Conservation (phyloP, 345 rosid species). For the Citrus hindsii region DNA sequence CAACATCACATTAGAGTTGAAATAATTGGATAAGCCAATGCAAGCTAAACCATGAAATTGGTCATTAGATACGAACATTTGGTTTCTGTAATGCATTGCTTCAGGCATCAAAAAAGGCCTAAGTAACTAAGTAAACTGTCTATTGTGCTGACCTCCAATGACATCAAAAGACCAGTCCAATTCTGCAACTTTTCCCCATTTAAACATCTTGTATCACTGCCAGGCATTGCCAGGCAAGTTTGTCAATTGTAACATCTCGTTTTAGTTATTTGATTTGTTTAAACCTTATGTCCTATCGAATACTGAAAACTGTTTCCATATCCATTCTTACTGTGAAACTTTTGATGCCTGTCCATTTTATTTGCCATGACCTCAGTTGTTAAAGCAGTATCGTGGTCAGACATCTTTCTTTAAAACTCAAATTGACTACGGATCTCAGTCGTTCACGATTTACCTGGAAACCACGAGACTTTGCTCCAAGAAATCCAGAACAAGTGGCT, state of each 20-base stretch:
- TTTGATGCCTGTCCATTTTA: background rate
- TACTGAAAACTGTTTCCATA: background rate
- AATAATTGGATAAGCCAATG: background rate
- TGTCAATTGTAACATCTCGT: background rate
- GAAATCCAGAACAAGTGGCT: constrained; percentile 79
- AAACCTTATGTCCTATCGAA: background rate
- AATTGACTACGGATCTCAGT: background rate
- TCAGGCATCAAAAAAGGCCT: background rate
- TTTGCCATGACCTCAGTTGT: background rate
- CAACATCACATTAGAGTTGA: background rate
- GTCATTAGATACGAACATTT: background rate
- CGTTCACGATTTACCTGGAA: constrained; percentile 60
- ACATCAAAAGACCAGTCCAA: background rate
- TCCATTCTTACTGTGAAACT: background rate
- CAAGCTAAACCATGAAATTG: background rate
- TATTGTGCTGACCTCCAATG: background rate
- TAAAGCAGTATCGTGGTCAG: background rate
- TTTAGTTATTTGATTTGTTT: background rate
- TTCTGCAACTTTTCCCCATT: background rate
- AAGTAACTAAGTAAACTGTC: background rate
- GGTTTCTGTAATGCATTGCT: background rate
- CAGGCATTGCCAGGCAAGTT: background rate
- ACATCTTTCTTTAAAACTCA: background rate
- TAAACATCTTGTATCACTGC: background rate
- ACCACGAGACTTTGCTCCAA: constrained; percentile 98